These are phyloP conservation scores for Wickerhamiella domercqiae DNA, from an alignment of 805 yeast species.

Conservation along the genomic window DNA sequence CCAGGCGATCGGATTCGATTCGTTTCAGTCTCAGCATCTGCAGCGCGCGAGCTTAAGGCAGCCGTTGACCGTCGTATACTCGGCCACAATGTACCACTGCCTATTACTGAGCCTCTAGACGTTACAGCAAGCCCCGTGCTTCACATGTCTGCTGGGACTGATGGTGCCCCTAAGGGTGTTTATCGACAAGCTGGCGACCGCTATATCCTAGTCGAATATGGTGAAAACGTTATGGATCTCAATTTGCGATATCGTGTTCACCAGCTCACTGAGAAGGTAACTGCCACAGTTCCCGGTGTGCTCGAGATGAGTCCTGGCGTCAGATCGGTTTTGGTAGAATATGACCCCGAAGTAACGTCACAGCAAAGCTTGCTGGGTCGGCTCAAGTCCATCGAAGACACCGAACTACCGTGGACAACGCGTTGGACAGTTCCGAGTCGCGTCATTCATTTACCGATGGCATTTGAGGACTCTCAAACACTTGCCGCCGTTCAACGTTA, in stretches of 20 bases:
- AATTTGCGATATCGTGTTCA: conserved; percentile 75
- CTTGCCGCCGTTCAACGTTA: conserved; percentile 82
- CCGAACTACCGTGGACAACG: conserved; percentile 33
- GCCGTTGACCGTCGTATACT: conserved; percentile 38
- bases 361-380: conserved; percentile 50
- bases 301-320: conserved; percentile 97
- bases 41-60: conserved; percentile 49
- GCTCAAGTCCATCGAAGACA: conserved; percentile 43
- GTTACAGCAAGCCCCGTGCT: conserved; percentile 55
- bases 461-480: conserved; percentile 84
- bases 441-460: conserved; percentile 79
- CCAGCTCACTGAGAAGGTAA: conserved; percentile 60
- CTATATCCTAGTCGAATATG: conserved; percentile 81
- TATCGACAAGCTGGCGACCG: conserved; percentile 97
- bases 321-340: conserved; percentile 83
- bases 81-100: conserved; percentile 14
- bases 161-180: conserved; percentile 53
- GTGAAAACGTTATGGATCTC: conserved; percentile 75
- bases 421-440: conserved; percentile 81
- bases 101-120: conserved; percentile 31
- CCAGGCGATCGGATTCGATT: conserved; percentile 82
- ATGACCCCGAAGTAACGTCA: conserved; percentile 42
- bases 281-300: conserved; percentile 53
- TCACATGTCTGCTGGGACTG: conserved; percentile 26
- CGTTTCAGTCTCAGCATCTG: conserved; percentile 55